phyloP scores from a whole-genome alignment of 768 basidiomycete genomes.

The Lactarius hengduanensis region DNA sequence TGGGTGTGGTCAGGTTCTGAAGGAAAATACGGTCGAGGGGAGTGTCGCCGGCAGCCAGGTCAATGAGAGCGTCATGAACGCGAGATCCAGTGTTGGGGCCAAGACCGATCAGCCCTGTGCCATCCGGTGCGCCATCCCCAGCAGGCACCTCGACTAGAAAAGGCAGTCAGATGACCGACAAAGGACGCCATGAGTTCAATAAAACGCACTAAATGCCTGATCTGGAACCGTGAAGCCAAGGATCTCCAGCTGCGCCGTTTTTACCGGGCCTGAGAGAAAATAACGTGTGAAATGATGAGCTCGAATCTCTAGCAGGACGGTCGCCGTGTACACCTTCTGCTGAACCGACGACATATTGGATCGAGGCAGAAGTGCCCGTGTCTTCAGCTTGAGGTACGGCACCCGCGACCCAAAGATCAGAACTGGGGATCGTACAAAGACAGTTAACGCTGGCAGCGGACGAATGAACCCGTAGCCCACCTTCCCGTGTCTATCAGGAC shows the following conservation, averaged over 20 bases:
- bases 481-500: slow-evolving; percentile 49
- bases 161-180: neutral
- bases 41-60: slow-evolving; percentile 44
- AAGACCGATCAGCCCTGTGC: slow-evolving; percentile 50
- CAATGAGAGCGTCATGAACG: slow-evolving; percentile 38
- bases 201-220: slow-evolving; percentile 47
- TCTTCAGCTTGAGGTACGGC: slow-evolving; percentile 40
- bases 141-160: slow-evolving; percentile 42
- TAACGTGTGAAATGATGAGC: neutral
- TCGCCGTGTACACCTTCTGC: slow-evolving; percentile 32
- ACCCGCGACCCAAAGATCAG: slow-evolving; percentile 61
- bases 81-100: slow-evolving; percentile 56
- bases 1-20: slow-evolving; percentile 53
- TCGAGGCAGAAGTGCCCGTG: slow-evolving; percentile 40
- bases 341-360: slow-evolving; percentile 55
- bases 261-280: slow-evolving; percentile 41
- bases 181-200: neutral
- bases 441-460: neutral
- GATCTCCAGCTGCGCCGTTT: slow-evolving; percentile 44
- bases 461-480: slow-evolving; percentile 29
- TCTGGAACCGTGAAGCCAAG: slow-evolving; percentile 44
- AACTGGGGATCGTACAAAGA: slow-evolving; percentile 39
- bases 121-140: slow-evolving; percentile 34
- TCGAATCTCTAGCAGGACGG: neutral
- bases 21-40: slow-evolving; percentile 66